Evolutionary conservation across 805 yeast species (phyloP).

Genomic region (Cyberlindnera samutprakarnensis): DNA sequence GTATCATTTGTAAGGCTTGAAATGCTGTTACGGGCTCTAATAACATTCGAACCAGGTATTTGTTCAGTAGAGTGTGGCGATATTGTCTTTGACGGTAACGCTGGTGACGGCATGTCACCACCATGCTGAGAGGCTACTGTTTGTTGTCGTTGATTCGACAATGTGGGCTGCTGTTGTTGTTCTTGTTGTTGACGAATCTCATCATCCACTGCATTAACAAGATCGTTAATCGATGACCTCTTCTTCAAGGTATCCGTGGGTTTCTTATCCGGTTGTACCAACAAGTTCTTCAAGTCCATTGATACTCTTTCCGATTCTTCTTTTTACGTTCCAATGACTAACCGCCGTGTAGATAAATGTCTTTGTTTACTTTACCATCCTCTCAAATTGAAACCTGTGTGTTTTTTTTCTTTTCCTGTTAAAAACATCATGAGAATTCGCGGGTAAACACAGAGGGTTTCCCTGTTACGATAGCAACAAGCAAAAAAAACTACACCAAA

Average conservation of each 20-base stretch:
- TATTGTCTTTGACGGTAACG: not conserved
- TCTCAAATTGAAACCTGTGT: too few species aligned
- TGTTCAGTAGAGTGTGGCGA: constrained; percentile 2
- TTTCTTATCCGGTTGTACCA: constrained; percentile 6
- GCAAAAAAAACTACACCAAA: too few species aligned
- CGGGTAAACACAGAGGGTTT: too few species aligned
- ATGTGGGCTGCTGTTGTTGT: constrained; percentile 3
- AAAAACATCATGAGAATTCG: too few species aligned
- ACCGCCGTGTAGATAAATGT: too few species aligned
- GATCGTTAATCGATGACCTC: constrained; percentile 15
- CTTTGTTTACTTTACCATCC: too few species aligned
- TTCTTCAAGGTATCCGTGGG: constrained; percentile 7
- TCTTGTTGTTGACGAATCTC: not conserved
- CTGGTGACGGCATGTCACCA: too few species aligned
- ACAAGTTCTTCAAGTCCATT: constrained; percentile 19
- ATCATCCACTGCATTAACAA: constrained; percentile 12
- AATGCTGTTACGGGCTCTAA: constrained; percentile 18
- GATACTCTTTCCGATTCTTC: too few species aligned
- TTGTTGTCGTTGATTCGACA: not conserved
- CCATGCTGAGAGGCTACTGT: constrained; percentile 1
- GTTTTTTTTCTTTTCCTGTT: too few species aligned
- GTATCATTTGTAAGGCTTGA: constrained; percentile 34
- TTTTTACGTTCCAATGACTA: too few species aligned
- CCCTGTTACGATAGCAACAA: too few species aligned
- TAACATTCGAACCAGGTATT: constrained; percentile 11